Percentiles rank a stretch among this genome's conserved stretches.
Evolutionary conservation across 2,329 filamentous ascomycete species (phyloP).

Genomic region (Aspergillus spinulosporus): DNA sequence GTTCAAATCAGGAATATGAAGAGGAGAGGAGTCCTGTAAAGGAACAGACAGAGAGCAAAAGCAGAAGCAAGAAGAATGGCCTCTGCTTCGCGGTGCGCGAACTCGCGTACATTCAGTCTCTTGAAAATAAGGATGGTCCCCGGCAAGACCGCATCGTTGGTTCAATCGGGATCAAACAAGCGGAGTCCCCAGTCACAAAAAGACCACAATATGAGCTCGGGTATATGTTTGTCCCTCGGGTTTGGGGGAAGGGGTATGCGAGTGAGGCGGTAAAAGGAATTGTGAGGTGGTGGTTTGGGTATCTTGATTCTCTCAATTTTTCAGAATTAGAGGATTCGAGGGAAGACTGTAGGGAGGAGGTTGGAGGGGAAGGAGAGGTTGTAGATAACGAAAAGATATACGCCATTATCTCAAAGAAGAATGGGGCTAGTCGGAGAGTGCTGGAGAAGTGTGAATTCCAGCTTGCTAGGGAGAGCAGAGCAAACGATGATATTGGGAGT

Average conservation of each 20-base stretch:
- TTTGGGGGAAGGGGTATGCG: constrained; percentile 59
- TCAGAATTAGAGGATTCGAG: not conserved
- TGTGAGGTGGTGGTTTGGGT: constrained; percentile 45
- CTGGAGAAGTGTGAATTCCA: constrained; percentile 46
- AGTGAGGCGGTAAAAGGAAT: constrained; percentile 58
- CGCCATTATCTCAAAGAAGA: constrained; percentile 53
- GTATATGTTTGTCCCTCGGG: constrained; percentile 56
- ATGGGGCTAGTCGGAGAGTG: constrained; percentile 58
- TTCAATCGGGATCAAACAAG: constrained; percentile 5
- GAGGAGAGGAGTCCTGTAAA: not conserved
- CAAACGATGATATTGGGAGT: not conserved
- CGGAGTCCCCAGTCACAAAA: not conserved
- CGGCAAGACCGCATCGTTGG: constrained; percentile 10
- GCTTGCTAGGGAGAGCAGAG: constrained; percentile 10
- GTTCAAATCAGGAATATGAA: not conserved
- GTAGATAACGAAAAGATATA: constrained; percentile 36
- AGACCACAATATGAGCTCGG: constrained; percentile 48
- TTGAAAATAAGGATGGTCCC: not conserved
- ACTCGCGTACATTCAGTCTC: not conserved
- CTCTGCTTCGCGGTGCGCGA: not conserved
- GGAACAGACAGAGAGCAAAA: not conserved
- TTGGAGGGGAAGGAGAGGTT: constrained; percentile 23
- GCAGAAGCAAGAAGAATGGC: not conserved
- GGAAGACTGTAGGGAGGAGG: not conserved
- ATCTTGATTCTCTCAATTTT: not conserved